Evolutionary conservation across 768 basidiomycete species (phyloP), one percentile per base, ranked within the genome.

Genomic region (Pleurotus platypus): DNA sequence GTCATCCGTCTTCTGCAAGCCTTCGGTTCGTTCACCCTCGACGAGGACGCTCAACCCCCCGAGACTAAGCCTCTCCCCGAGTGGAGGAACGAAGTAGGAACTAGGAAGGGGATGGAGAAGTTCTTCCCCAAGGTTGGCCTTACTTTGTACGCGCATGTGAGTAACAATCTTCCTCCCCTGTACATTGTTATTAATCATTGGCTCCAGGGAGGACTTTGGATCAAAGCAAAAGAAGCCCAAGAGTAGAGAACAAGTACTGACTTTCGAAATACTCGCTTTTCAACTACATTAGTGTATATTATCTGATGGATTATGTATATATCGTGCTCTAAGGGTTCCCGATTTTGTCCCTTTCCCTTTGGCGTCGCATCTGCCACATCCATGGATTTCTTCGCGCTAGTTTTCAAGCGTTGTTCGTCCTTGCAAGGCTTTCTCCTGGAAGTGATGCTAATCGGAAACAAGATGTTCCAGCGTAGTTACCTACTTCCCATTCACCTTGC

Each of bases 1-100:
- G 66, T 87, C 50, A 76, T 88, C 55, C 78, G 83, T 2, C 73
- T 88, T 24, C 68, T 87, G n/a, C 86, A 88, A 63, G 72, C 70
- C 40, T 87, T 87, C 67, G 71, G 72, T 0, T 72, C 73, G 0
- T 69, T 87, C 43, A 66, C 69, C 4, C 71, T 86, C 9, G 80
- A 77, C 26, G 67, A 71, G 9, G 75, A 75, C 1, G 75, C 82
- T 0, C 72, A 77, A 51, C 78, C 78, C 0, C 73, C 75, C 0
- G 77, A 73, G 12, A 73, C 76, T 2, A 70, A 67, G 5, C 79
- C 81, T 11, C 83, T 82, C 1, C 45, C 64, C 3, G 70, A 72
- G 11, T 86, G 83, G 83, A 74, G 72, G 7, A 46, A 67, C 16
- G 67, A 64, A 1, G 61, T 64, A 1, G 84, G 83, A 2, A 72